A percentile compares a stretch with the other conserved stretches of the same genome.
Evolutionary conservation across 495 filamentous ascomycete genomes (phyloP).

Genomic region (Glarea lozoyensis): DNA sequence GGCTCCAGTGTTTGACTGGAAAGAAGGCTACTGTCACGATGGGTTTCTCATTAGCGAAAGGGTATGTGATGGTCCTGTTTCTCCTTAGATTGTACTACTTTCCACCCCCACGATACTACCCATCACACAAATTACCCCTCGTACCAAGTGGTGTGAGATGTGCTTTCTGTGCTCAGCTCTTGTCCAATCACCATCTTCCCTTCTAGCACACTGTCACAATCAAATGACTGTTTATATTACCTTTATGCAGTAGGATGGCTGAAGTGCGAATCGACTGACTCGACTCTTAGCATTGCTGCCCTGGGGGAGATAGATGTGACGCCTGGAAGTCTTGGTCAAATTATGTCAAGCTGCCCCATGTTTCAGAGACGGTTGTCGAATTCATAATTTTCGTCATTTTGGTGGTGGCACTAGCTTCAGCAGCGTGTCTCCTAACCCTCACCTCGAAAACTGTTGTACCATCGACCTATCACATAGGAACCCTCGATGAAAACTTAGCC

Average conservation of each 20-base stretch:
- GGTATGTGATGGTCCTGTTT: slow-evolving; percentile 21
- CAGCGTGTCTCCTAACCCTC: slow-evolving; percentile 72
- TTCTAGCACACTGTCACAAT: no score
- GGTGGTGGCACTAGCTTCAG: slow-evolving; percentile 62
- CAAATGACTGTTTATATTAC: no score
- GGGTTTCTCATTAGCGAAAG: slow-evolving; percentile 66
- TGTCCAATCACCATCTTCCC: no score
- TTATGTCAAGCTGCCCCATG: slow-evolving; percentile 38
- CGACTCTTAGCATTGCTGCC: slow-evolving; percentile 54
- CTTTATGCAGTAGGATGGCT: background rate
- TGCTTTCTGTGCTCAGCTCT: no score
- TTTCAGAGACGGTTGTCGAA: slow-evolving; percentile 58
- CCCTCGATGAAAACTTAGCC: slow-evolving; percentile 69
- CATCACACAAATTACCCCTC: no score
- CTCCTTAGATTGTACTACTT: no score
- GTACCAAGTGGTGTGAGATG: background rate
- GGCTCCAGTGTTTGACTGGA: slow-evolving; percentile 75
- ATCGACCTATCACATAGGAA: slow-evolving; percentile 74
- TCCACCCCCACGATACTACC: no score
- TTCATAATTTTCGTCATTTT: slow-evolving; percentile 62
- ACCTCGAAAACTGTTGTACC: slow-evolving; percentile 87
- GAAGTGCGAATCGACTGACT: slow-evolving; percentile 5
- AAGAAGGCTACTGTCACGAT: slow-evolving; percentile 75
- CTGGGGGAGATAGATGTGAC: slow-evolving; percentile 53
- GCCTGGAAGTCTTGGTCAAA: slow-evolving; percentile 73